Conservation (phyloP, 164 flowering plant genomes). For the Macadamia tetraphylla region DNA sequence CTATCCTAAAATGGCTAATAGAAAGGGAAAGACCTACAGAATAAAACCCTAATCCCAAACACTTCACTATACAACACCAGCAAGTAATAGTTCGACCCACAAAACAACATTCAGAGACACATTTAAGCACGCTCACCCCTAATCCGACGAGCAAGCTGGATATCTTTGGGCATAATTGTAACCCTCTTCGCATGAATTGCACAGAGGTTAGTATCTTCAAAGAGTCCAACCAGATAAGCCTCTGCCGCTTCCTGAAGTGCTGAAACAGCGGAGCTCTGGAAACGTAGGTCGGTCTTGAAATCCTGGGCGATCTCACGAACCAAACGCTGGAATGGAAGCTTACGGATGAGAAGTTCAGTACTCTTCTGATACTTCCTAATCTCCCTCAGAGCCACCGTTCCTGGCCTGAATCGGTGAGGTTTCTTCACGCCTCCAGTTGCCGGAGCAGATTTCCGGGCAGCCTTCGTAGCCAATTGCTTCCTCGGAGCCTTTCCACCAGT, state of each 20-base stretch:
- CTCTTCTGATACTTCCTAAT: conserved; percentile 22
- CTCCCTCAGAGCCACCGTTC: conserved; percentile 8
- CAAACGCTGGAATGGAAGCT: conserved; percentile 31
- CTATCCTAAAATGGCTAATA: too few species aligned
- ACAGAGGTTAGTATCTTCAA: conserved; percentile 35
- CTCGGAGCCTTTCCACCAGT: conserved; percentile 32
- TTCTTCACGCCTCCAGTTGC: conserved; percentile 27
- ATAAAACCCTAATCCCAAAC: neutral
- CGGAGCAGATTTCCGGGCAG: conserved; percentile 7
- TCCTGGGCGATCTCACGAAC: conserved; percentile 37
- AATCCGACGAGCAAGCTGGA: conserved; percentile 34
- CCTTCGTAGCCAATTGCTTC: conserved; percentile 2
- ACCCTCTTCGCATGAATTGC: conserved; percentile 39
- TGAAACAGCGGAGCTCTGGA: conserved; percentile 37
- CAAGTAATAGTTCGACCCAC: too few species aligned
- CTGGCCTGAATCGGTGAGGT: conserved; percentile 9
- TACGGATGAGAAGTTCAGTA: conserved; percentile 25
- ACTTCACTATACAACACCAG: neutral
- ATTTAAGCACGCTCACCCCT: conserved; percentile 35
- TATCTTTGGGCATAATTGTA: conserved; percentile 41
- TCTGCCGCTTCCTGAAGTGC: conserved; percentile 34
- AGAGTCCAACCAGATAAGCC: conserved; percentile 32
- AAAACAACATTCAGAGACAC: too few species aligned
- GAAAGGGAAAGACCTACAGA: too few species aligned
- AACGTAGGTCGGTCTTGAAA: conserved; percentile 36